Evolutionary conservation across 208 protist species (phyloP), one percentile per base, ranked within the genome.

Genomic region (Leishmania lainsoni): DNA sequence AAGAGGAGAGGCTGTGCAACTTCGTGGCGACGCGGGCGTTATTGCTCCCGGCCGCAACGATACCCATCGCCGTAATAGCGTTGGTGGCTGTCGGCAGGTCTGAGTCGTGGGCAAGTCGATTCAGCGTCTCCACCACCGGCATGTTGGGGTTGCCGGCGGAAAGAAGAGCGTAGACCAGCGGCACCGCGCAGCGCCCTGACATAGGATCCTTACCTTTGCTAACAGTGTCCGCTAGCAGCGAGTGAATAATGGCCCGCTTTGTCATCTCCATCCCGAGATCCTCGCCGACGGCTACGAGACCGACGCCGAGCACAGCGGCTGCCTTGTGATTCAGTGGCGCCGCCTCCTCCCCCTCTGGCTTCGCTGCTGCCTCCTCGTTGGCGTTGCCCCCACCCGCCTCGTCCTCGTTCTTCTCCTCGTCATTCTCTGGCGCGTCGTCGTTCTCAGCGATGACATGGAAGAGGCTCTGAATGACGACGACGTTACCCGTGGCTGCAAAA

Each of bases 401-500:
- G 16, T 76, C 69, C 51, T 85, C 85, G 54, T 87, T 84, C 54
- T 89, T 80, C 29, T 90, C 83, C 52, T 89, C 78, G 56, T 87
- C 80, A 51, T 74, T 75, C 42, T 95, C 89, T 17, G 87, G 86
- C 8, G 71, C 61, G 26, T 93, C 89, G n/a, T 94, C 88, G 74
- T 93, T 98, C 76, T 98, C 96, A n/a, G 98, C 94, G 45, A 99
- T 94, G 56, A 96, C 96, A 81, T 98, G 94, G 72, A 99, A 96
- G 74, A 99, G 87, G 58, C 98, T 93, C 90, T 99, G 99, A 69
- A 99, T 98, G 58, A 99, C 96, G 6, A 99, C 90, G 16, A 99
- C 99, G 85, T 99, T 99, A 61, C 99, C 99, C 8, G 98, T 99
- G 16, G 98, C 99, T 17, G 98, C 99, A 87, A 99, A 99, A 3